A percentile compares a stretch with the other conserved stretches of the same genome.
Evolutionary conservation across 345 rosid species (phyloP).

Genomic region (Hirschfeldia incana): DNA sequence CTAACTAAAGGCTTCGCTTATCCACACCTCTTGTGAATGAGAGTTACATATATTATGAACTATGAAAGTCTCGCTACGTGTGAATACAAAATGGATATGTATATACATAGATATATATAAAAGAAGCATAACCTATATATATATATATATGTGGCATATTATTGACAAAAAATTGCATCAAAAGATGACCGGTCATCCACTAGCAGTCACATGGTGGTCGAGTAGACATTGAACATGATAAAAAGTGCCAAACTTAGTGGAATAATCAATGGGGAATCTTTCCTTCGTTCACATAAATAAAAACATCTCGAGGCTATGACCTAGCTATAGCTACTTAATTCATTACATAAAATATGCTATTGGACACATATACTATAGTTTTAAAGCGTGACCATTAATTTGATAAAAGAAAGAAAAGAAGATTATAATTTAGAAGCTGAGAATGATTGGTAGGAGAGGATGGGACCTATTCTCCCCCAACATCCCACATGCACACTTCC

Average conservation of each 20-base stretch:
- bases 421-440: not conserved
- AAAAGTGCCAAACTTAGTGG: constrained; percentile 31
- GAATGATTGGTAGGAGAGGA: constrained; percentile 39
- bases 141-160: constrained; percentile 5
- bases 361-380: not conserved
- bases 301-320: constrained; percentile 27
- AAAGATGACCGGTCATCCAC: constrained; percentile 30
- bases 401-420: not conserved
- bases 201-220: constrained; percentile 33
- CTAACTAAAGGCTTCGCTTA: constrained; percentile 7
- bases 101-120: not conserved
- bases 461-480: constrained; percentile 28
- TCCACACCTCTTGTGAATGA: not conserved
- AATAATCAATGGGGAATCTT: constrained; percentile 33
- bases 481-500: constrained; percentile 38
- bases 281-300: constrained; percentile 14
- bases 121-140: not conserved
- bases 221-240: constrained; percentile 35
- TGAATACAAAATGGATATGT: not conserved
- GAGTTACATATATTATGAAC: not conserved
- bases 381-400: constrained; percentile 16
- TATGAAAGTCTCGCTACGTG: not conserved
- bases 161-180: constrained; percentile 2
- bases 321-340: constrained; percentile 16
- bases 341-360: not conserved